Conservation (phyloP, 768 basidiomycete species). For the Leccinum subgranulosum region DNA sequence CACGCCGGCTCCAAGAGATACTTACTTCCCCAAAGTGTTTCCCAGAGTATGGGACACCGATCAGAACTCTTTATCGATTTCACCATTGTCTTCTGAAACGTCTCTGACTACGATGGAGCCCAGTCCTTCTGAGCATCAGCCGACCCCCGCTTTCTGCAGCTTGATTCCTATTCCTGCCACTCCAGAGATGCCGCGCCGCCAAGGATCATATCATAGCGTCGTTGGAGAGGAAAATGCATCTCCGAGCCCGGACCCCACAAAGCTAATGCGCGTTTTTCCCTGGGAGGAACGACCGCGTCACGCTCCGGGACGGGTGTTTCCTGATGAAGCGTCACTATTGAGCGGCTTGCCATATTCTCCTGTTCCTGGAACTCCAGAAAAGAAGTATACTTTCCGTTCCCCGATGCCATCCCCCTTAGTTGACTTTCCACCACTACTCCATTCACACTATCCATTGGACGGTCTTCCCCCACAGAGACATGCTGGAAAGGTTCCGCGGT, state of each 20-base stretch:
- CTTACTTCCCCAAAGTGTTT: constrained; percentile 81
- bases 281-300: constrained; percentile 83
- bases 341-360: constrained; percentile 31
- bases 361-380: constrained; percentile 29
- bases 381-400: constrained; percentile 13
- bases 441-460: constrained; percentile 86
- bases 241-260: constrained; percentile 64
- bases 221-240: constrained; percentile 40
- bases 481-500: constrained; percentile 55
- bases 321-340: constrained; percentile 55
- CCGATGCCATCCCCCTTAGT: constrained; percentile 33
- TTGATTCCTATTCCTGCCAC: constrained; percentile 59
- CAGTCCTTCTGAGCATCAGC: constrained; percentile 15
- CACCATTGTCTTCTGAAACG: constrained; percentile 30
- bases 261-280: constrained; percentile 84
- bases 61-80: constrained; percentile 32
- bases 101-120: constrained; percentile 21
- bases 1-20: constrained; percentile 55
- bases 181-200: constrained; percentile 61
- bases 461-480: constrained; percentile 75
- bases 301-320: constrained; percentile 70
- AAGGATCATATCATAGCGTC: constrained; percentile 73
- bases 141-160: constrained; percentile 47
- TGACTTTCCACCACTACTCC: constrained; percentile 56
- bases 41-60: constrained; percentile 84